Evolutionary conservation across 139 green algal genomes (phyloP).

Genomic region (Astrephomene gubernaculifera): DNA sequence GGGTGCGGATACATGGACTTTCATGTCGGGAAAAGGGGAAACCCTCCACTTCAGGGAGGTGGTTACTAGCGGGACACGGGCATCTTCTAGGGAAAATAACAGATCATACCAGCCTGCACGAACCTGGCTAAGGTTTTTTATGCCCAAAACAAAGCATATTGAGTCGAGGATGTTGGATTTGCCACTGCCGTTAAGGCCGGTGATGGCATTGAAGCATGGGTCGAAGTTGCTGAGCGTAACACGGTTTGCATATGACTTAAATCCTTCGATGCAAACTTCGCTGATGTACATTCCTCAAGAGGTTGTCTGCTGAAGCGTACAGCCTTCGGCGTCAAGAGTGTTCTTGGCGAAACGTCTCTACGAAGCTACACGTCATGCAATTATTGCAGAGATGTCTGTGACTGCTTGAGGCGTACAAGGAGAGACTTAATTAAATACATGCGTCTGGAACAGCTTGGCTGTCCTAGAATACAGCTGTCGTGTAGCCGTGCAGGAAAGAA

Average conservation of each 20-base stretch:
- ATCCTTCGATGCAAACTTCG: slow-evolving; percentile 97
- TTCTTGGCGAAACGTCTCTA: too few relatives aligned
- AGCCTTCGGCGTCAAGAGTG: not conserved
- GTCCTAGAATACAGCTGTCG: too few relatives aligned
- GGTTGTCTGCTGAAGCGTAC: not conserved
- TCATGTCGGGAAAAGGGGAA: too few relatives aligned
- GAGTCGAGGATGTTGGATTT: slow-evolving; percentile 99
- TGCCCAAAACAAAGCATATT: slow-evolving; percentile 99
- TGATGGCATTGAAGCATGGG: slow-evolving; percentile 98
- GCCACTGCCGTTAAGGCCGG: slow-evolving; percentile 96
- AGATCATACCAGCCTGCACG: not conserved
- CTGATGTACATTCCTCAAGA: slow-evolving; percentile 91
- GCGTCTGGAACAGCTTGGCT: too few relatives aligned
- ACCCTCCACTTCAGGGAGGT: too few relatives aligned
- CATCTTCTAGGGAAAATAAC: not conserved
- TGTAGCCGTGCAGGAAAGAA: too few relatives aligned
- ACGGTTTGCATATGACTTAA: slow-evolving; percentile 98
- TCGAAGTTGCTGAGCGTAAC: slow-evolving; percentile 93
- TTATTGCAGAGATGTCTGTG: too few relatives aligned
- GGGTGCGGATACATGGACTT: too few relatives aligned
- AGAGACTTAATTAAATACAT: too few relatives aligned
- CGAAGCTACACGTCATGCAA: too few relatives aligned
- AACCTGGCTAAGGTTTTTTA: slow-evolving; percentile 94
- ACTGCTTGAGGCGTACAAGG: too few relatives aligned
- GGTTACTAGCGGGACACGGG: not conserved